Evolutionary conservation across 768 basidiomycete genomes (phyloP).

Genomic region (Fibroporia radiculosa): DNA sequence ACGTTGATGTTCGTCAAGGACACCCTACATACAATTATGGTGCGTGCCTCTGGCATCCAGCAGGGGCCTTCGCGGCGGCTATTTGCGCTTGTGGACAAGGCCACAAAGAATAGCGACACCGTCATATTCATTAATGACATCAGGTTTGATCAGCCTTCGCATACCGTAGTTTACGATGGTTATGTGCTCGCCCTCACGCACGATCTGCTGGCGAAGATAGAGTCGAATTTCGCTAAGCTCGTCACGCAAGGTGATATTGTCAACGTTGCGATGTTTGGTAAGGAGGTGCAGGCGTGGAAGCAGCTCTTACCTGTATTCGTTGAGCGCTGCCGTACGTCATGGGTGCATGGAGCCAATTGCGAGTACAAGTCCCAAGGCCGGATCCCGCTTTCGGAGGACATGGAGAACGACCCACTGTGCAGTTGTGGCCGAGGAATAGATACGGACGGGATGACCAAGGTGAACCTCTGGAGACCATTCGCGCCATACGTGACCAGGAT

Average conservation of each 20-base stretch:
- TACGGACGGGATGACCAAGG: constrained; percentile 27
- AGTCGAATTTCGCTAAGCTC: constrained; percentile 25
- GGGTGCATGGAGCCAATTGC: constrained; percentile 40
- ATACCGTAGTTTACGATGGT: constrained; percentile 44
- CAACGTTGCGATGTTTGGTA: constrained; percentile 14
- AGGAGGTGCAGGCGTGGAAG: constrained; percentile 40
- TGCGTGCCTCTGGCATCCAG: constrained; percentile 20
- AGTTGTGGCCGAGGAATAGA: constrained; percentile 42
- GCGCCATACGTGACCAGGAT: constrained; percentile 39
- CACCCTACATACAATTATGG: constrained; percentile 23
- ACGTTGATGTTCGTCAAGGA: constrained; percentile 27
- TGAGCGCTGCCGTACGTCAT: constrained; percentile 45
- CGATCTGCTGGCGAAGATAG: constrained; percentile 14
- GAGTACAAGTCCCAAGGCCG: constrained; percentile 31
- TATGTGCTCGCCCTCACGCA: constrained; percentile 33
- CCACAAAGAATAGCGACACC: constrained; percentile 22
- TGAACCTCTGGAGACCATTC: constrained; percentile 29
- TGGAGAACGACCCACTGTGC: constrained; percentile 37
- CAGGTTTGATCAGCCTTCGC: constrained; percentile 38
- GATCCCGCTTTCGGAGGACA: constrained; percentile 33
- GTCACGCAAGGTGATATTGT: not conserved
- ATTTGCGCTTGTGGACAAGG: constrained; percentile 17
- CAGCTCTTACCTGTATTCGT: constrained; percentile 41
- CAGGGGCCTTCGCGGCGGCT: constrained; percentile 10
- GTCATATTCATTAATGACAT: constrained; percentile 40